These are phyloP conservation scores for Mrakia frigida DNA, from an alignment of 768 basidiomycete species.

Conservation along the genomic window DNA sequence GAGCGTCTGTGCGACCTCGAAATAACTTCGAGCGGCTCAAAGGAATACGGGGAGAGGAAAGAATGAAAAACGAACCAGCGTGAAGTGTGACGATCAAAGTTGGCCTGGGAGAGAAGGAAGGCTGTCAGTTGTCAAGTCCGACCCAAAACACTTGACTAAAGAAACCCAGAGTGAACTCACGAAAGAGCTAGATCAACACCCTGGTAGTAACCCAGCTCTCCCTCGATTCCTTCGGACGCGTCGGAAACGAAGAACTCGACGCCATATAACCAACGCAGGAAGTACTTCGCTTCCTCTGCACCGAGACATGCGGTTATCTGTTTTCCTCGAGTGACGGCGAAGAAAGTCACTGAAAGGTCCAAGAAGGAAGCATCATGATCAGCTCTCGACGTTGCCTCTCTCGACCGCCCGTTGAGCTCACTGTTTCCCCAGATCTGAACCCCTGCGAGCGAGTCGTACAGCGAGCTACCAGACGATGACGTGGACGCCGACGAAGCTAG, in stretches of 20 bases:
- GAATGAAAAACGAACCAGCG: no score
- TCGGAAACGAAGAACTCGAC: neutral
- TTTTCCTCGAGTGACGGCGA: neutral
- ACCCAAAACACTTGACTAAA: no score
- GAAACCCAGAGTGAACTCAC: neutral
- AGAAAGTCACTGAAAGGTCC: neutral
- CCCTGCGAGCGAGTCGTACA: neutral
- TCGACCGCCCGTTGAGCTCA: neutral
- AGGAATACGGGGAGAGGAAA: no score
- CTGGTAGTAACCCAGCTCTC: neutral
- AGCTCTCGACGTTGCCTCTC: neutral
- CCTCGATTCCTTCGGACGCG: neutral
- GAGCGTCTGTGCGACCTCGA: no score
- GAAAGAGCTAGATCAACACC: neutral
- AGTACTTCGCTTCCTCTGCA: neutral
- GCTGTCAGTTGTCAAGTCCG: neutral
- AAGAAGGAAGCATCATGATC: neutral
- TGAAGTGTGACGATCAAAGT: neutral
- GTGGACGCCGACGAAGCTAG: neutral
- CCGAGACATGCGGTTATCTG: neutral
- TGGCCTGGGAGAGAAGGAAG: neutral
- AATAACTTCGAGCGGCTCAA: no score
- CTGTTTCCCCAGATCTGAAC: neutral
- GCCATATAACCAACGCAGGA: neutral
- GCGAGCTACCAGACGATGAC: neutral